Conservation (phyloP, 108 stramenopile species). For the Mediolabrus comicus region DNA sequence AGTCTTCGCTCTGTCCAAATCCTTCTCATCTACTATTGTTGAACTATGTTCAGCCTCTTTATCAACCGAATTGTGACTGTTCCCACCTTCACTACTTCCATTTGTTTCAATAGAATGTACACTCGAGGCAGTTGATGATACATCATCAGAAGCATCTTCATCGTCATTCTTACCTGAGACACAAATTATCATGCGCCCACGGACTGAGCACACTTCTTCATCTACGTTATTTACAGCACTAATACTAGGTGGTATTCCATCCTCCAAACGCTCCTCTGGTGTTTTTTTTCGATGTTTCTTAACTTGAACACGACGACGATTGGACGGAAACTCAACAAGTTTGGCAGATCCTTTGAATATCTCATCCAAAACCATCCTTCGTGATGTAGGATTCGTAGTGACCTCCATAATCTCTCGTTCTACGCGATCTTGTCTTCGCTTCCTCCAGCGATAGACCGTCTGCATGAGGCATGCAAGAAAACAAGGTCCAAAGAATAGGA, state of each 20-base stretch:
- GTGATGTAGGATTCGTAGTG: constrained; percentile 23
- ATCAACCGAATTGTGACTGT: not conserved
- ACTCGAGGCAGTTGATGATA: not conserved
- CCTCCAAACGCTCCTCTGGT: not conserved
- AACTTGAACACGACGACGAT: constrained; percentile 11
- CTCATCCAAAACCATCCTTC: constrained; percentile 26
- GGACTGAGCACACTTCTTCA: not conserved
- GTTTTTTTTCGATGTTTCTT: constrained; percentile 23
- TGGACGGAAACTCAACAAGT: not conserved
- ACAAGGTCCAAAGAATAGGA: constrained; percentile 25
- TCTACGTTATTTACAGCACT: not conserved
- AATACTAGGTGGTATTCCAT: not conserved
- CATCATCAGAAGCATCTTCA: not conserved
- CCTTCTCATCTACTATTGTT: no score
- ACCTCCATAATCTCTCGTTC: constrained; percentile 29
- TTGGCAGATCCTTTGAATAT: constrained; percentile 18
- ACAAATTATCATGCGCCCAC: constrained; percentile 9
- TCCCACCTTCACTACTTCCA: not conserved
- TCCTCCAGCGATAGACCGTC: constrained; percentile 3
- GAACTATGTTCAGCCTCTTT: not conserved
- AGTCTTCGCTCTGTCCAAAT: no score
- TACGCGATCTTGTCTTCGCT: not conserved
- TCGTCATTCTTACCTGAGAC: not conserved
- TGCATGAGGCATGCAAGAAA: constrained; percentile 14
- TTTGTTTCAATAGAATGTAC: not conserved